Evolutionary conservation across 2,329 filamentous ascomycete species (phyloP).

Genomic region (Taxawa tesnikishii): DNA sequence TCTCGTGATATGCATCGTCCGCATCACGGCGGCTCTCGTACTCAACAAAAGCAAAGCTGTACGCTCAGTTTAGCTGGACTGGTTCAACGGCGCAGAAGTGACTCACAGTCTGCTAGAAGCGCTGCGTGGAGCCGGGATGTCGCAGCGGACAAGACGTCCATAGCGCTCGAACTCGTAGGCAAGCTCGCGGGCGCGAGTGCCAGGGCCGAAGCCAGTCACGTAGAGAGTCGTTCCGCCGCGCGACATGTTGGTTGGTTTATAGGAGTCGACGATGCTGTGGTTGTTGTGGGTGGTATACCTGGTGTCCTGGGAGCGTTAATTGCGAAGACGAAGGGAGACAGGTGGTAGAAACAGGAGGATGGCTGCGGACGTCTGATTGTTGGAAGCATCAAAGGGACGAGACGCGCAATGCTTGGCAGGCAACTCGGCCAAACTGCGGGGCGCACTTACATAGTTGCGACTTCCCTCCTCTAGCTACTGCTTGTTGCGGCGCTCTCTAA

Average conservation of each 20-base stretch:
- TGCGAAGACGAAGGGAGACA: no score
- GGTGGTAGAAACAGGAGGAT: no score
- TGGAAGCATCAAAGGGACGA: no score
- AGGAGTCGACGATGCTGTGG: no score
- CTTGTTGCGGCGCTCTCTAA: no score
- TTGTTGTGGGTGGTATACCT: background rate
- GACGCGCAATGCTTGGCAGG: no score
- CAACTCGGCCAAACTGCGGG: no score
- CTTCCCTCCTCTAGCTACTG: no score
- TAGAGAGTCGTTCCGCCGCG: constrained; percentile 81
- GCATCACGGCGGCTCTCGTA: constrained; percentile 97
- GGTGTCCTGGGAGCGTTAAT: no score
- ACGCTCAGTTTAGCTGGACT: constrained; percentile 3
- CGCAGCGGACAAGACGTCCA: constrained; percentile 92
- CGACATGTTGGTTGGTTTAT: no score
- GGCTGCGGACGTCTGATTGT: no score
- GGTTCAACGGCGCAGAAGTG: constrained; percentile 5
- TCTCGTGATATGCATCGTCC: constrained; percentile 98
- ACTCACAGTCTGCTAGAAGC: constrained; percentile 92
- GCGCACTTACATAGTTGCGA: no score
- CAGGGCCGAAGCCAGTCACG: constrained; percentile 98
- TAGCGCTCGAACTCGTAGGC: constrained; percentile 99
- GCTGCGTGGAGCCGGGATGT: constrained; percentile 91
- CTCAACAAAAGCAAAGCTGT: constrained; percentile 91
- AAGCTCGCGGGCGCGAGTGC: constrained; percentile 95